Evolutionary conservation across 768 basidiomycete species (phyloP), one percentile per base, ranked within the genome.

Genomic region (Glaciozyma martinii): DNA sequence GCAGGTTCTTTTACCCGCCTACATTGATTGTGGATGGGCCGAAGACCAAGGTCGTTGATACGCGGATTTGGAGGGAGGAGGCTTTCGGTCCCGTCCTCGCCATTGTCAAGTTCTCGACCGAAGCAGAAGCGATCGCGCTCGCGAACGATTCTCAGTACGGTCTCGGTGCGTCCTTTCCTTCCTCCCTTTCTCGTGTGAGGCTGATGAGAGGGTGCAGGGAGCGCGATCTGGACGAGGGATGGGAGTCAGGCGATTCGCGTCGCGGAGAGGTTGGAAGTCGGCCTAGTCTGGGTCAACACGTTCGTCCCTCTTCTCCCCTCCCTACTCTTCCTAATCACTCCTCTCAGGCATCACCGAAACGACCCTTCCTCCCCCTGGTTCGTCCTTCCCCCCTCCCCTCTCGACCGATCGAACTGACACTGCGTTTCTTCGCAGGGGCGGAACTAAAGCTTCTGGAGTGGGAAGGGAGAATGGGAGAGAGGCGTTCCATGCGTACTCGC

Each of bases 61-160:
- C 52, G 2, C 57, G 70, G 3, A 60, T 66, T 47, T 71, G 70
- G 66, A 37, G 43, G 25, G 88, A 89, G 76, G 88, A 89, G 80
- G 64, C 66, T 5, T 98, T 98, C 76, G 94, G 94, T 7, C 94
- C 94, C 25, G 92, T 97, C 4, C 82, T 94, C 53, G 82, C 85
- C 29, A 82, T 95, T 37, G 71, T 86, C 37, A 83, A 80, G 64
- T 97, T 97, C 79, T 83, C 82, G 67, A 86, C 87, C 8, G 92
- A 94, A 76, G 85, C 86, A 15, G 89, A 94, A 74, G 91, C 85
- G 5, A 85, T 97, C 69, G 71, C 78, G 44, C 78, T 90, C 16
- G 93, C 91, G 43, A 95, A 95, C 76, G 84, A 89, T 74, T 90
- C 91, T 9, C 83, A 80, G 59, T 95, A 93, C 76, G 94, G 94